A percentile compares a stretch with the other conserved stretches of the same genome.
phyloP scores from a whole-genome alignment of 352 stramenopile species.

The Phytopythium aichiense region DNA sequence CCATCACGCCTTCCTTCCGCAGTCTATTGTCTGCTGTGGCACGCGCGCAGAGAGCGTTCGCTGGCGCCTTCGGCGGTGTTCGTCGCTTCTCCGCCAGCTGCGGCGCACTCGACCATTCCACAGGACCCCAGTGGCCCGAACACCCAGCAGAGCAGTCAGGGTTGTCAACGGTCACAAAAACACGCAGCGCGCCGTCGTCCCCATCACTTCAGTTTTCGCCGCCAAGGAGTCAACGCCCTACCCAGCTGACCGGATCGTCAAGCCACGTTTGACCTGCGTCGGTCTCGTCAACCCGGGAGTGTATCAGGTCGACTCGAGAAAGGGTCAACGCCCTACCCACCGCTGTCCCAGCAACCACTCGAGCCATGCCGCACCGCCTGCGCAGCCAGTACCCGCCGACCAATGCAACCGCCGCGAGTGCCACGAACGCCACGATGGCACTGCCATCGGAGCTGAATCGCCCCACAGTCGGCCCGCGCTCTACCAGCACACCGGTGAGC shows the following conservation, averaged over 20 bases:
- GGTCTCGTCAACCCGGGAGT: not conserved
- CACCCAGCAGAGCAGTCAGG: too few species aligned
- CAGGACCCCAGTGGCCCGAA: not conserved
- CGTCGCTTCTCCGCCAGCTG: too few species aligned
- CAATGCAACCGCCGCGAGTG: not conserved
- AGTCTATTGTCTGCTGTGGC: too few species aligned
- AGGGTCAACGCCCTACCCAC: not conserved
- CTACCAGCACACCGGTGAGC: not conserved
- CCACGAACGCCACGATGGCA: not conserved
- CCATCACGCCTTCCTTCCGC: not conserved
- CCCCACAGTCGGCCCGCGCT: not conserved
- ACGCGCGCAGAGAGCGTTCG: too few species aligned
- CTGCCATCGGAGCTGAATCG: not conserved
- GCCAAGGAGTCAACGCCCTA: not conserved
- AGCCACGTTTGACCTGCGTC: not conserved
- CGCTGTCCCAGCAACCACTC: not conserved
- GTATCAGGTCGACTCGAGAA: not conserved
- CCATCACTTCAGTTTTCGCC: constrained; percentile 4
- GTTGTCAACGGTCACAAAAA: constrained; percentile 2
- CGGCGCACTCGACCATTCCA: not conserved
- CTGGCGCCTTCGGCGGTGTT: too few species aligned
- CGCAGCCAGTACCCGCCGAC: constrained; percentile 4
- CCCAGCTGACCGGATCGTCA: not conserved
- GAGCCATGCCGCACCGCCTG: constrained; percentile 4
- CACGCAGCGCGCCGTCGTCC: not conserved